A percentile compares a stretch with the other conserved stretches of the same genome.
phyloP scores from a whole-genome alignment of 306 rosid species.

The Cucurbita argyrosperma region DNA sequence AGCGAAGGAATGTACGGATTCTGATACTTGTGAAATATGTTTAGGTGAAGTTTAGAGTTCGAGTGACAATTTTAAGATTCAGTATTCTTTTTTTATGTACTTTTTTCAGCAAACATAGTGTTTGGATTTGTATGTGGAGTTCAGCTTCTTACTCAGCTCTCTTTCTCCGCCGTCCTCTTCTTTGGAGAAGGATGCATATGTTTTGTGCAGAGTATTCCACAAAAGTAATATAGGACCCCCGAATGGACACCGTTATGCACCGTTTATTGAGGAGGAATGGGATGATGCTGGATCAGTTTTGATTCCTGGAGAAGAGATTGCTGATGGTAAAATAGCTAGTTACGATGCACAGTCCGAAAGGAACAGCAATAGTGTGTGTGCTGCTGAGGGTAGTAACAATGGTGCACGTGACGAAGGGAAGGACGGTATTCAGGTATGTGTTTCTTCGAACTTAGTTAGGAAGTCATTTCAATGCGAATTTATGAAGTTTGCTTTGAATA shows the following conservation, averaged over 20 bases:
- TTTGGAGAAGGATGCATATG: constrained; percentile 83
- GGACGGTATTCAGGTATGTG: constrained; percentile 21
- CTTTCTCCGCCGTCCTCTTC: constrained; percentile 16
- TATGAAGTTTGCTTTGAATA: not conserved
- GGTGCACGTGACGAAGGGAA: constrained; percentile 13
- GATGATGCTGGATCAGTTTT: constrained; percentile 42
- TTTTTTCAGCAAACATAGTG: constrained; percentile 7
- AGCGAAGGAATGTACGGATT: constrained; percentile 2
- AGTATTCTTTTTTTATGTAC: not conserved
- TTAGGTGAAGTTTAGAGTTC: not conserved
- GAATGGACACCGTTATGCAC: constrained; percentile 94
- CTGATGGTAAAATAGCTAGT: constrained; percentile 16
- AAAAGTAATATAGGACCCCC: constrained; percentile 98
- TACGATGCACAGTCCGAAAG: constrained; percentile 18
- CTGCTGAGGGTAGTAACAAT: constrained; percentile 8
- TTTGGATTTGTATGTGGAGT: constrained; percentile 1
- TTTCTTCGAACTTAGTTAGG: not conserved
- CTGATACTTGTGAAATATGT: constrained; percentile 7
- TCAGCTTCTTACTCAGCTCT: not conserved
- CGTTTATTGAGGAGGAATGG: constrained; percentile 97
- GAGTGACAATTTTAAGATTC: not conserved
- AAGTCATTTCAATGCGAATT: not conserved
- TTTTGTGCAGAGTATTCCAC: constrained; percentile 95
- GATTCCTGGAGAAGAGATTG: constrained; percentile 48
- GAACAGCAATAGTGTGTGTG: constrained; percentile 15